phyloP scores from a whole-genome alignment of 164 flowering plant genomes.

The Chimonanthus praecox region DNA sequence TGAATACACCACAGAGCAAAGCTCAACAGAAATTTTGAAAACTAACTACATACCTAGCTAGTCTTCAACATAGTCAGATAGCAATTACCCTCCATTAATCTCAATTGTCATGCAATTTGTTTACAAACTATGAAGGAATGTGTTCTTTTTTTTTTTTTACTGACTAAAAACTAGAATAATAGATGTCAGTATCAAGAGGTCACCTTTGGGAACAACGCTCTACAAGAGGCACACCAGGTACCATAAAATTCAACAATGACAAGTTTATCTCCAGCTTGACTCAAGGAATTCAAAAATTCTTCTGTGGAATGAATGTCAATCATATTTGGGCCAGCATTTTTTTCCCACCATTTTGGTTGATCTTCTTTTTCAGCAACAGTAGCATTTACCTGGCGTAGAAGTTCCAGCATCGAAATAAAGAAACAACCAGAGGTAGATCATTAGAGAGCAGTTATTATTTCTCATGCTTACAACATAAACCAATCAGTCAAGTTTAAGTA shows the following conservation, averaged over 20 bases:
- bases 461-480: too few relatives aligned
- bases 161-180: too few relatives aligned
- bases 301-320: conserved; percentile 87
- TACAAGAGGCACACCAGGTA: conserved; percentile 96
- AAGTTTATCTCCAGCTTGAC: conserved; percentile 80
- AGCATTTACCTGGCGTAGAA: conserved; percentile 53
- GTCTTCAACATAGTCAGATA: too few relatives aligned
- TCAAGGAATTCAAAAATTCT: conserved; percentile 73
- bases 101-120: too few relatives aligned
- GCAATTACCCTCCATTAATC: not conserved
- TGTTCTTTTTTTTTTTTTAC: too few relatives aligned
- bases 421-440: not conserved
- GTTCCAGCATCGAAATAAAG: conserved; percentile 8
- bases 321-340: conserved; percentile 79
- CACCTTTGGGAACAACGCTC: conserved; percentile 95
- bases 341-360: conserved; percentile 98
- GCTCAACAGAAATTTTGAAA: not conserved
- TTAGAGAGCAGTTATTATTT: too few relatives aligned
- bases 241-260: conserved; percentile 98
- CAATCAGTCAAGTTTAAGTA: too few relatives aligned
- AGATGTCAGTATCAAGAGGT: not conserved
- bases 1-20: too few relatives aligned
- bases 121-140: not conserved
- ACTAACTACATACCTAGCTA: too few relatives aligned
- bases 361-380: conserved; percentile 62